A percentile compares a stretch with the other conserved stretches of the same genome.
Conservation (phyloP, 176 grass and related monocot species). For the Bothriochloa decipiens region DNA sequence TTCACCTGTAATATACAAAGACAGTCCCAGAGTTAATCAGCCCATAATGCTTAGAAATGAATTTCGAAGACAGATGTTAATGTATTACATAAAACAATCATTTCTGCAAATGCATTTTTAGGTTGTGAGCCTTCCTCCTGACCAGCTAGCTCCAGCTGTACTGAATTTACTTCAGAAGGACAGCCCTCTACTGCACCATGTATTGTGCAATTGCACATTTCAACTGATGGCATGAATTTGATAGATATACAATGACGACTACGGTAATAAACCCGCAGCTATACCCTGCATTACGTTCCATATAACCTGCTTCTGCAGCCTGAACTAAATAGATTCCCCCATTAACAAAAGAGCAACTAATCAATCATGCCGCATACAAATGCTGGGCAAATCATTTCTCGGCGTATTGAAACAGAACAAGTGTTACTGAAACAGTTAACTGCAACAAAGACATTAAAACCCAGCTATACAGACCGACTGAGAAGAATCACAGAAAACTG, state of each 20-base stretch:
- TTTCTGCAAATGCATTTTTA: too few relatives aligned
- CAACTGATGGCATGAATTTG: neutral
- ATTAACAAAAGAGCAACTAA: neutral
- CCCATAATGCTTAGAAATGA: neutral
- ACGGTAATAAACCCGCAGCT: neutral
- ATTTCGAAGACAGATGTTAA: too few relatives aligned
- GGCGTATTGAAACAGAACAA: neutral
- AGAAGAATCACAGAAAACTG: too few relatives aligned
- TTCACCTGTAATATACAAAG: constrained; percentile 65
- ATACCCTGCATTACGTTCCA: neutral
- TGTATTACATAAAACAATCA: neutral
- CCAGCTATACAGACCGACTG: too few relatives aligned
- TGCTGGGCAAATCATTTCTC: neutral
- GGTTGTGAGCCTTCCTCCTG: neutral
- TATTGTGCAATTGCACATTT: neutral
- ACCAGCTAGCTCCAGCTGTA: neutral
- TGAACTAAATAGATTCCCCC: neutral
- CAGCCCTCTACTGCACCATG: neutral
- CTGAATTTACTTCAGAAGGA: neutral
- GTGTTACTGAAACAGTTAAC: neutral
- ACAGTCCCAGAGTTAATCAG: constrained; percentile 28
- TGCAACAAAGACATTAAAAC: neutral
- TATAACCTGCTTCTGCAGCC: neutral
- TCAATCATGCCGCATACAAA: neutral
- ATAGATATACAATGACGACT: neutral